Conservation (phyloP, 2,329 filamentous ascomycete species). For the Paraphaeosphaeria minitans region DNA sequence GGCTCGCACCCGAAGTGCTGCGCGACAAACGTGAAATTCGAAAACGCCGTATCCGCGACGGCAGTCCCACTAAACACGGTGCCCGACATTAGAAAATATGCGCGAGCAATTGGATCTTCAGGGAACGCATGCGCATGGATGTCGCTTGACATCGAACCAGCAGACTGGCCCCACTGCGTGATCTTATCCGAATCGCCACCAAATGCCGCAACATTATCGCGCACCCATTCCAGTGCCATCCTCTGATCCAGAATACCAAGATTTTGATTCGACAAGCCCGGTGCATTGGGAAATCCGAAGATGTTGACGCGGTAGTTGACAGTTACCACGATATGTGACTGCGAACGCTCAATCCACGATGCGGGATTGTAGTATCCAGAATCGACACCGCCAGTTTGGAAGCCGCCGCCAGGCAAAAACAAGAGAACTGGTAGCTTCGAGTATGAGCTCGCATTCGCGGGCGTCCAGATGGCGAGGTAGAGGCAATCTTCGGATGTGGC, state of each 20-base stretch:
- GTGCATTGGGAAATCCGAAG: slow-evolving; percentile 41
- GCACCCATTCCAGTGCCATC: slow-evolving; percentile 41
- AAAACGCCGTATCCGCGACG: slow-evolving; percentile 4
- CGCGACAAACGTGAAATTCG: slow-evolving; percentile 21
- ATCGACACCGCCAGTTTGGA: slow-evolving; percentile 50
- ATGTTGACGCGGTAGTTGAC: slow-evolving; percentile 41
- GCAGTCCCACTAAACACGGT: slow-evolving; percentile 10
- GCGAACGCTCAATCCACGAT: slow-evolving; percentile 27
- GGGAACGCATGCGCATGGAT: slow-evolving; percentile 53
- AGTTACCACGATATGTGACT: slow-evolving; percentile 31
- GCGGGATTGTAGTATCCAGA: slow-evolving; percentile 39
- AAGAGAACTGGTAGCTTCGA: slow-evolving; percentile 50
- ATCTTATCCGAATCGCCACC: slow-evolving; percentile 33
- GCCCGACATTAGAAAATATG: slow-evolving; percentile 45
- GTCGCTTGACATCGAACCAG: slow-evolving; percentile 46
- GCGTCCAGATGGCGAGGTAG: slow-evolving; percentile 52
- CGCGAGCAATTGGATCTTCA: slow-evolving; percentile 54
- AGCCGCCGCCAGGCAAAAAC: slow-evolving; percentile 55
- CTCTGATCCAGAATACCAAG: slow-evolving; percentile 44
- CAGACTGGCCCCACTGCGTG: slow-evolving; percentile 40
- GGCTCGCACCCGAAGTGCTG: slow-evolving; percentile 14
- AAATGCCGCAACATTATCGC: slow-evolving; percentile 42
- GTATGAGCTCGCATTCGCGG: slow-evolving; percentile 26
- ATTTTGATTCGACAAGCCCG: slow-evolving; percentile 33
- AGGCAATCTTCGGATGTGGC: slow-evolving; percentile 51